These are phyloP conservation scores for Coemansia erecta DNA, from an alignment of 192 early-diverging fungal genomes.

Conservation along the genomic window DNA sequence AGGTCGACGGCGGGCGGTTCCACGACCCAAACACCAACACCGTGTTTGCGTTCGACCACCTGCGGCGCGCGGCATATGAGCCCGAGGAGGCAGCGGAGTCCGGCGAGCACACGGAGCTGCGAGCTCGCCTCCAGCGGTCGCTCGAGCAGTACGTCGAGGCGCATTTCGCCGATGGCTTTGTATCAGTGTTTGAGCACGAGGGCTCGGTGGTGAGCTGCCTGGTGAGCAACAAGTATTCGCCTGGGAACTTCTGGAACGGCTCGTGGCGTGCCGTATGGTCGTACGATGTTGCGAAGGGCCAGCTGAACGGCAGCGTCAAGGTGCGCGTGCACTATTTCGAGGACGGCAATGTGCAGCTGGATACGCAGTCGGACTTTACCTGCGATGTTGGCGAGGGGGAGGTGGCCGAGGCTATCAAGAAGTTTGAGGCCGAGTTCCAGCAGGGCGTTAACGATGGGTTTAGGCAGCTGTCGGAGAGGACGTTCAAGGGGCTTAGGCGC, in stretches of 20 bases:
- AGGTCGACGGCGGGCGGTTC: conserved; percentile 65
- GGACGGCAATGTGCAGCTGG: conserved; percentile 97
- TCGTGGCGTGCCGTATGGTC: conserved; percentile 88
- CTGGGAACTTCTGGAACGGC: conserved; percentile 95
- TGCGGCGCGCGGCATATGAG: conserved; percentile 59
- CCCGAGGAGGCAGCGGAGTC: conserved; percentile 4
- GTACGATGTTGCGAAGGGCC: conserved; percentile 55
- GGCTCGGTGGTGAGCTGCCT: conserved; percentile 53
- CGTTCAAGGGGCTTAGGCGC: conserved; percentile 88
- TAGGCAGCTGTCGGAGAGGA: conserved; percentile 74
- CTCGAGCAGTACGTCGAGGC: conserved; percentile 64
- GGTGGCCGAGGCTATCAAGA: conserved; percentile 64
- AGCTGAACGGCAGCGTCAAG: conserved; percentile 69
- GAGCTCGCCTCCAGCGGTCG: conserved; percentile 63
- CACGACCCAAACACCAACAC: conserved; percentile 69
- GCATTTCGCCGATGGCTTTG: conserved; percentile 77
- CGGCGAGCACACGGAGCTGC: conserved; percentile 17
- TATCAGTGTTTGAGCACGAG: conserved; percentile 58
- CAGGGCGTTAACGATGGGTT: conserved; percentile 79
- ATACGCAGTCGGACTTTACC: conserved; percentile 68
- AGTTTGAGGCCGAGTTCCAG: conserved; percentile 82
- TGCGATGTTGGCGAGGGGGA: conserved; percentile 22
- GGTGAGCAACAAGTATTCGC: conserved; percentile 90
- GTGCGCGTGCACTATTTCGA: conserved; percentile 98
- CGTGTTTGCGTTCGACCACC: conserved; percentile 77